A percentile compares a stretch with the other conserved stretches of the same genome.
Evolutionary conservation across 2,329 filamentous ascomycete genomes (phyloP).

Genomic region (Penicillium sp.): DNA sequence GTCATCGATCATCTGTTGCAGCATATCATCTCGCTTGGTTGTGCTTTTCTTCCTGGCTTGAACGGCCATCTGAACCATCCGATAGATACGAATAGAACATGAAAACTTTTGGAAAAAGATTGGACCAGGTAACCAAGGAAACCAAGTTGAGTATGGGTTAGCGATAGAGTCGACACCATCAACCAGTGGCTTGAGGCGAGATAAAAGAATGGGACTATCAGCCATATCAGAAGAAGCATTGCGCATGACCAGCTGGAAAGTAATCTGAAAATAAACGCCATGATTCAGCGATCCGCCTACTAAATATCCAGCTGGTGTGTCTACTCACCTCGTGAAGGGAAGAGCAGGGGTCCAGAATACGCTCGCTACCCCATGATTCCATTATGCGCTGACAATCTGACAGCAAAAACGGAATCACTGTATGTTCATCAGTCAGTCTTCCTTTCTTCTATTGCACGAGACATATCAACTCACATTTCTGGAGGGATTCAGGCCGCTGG

Average conservation of each 20-base stretch:
- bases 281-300: too few species aligned
- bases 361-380: slow-evolving; percentile 1
- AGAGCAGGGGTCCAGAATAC: slow-evolving; percentile 7
- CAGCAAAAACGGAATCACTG: slow-evolving; percentile 8
- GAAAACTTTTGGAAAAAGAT: slow-evolving; percentile 3
- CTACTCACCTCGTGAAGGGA: slow-evolving; percentile 7
- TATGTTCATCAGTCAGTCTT: not conserved
- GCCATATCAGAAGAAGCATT: slow-evolving; percentile 9
- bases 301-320: too few species aligned
- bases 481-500: slow-evolving; percentile 1
- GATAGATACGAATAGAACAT: not conserved
- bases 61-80: not conserved
- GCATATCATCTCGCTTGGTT: not conserved
- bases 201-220: not conserved
- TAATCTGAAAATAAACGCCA: too few species aligned
- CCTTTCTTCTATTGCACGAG: not conserved
- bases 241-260: slow-evolving; percentile 9
- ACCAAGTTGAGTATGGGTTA: slow-evolving; percentile 4
- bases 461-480: not conserved
- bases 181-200: slow-evolving; percentile 6
- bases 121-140: slow-evolving; percentile 2
- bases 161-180: slow-evolving; percentile 5
- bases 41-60: not conserved
- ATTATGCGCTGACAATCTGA: slow-evolving; percentile 7
- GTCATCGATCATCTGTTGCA: slow-evolving; percentile 12